Conservation (phyloP, 345 rosid genomes). For the Nephelium lappaceum region DNA sequence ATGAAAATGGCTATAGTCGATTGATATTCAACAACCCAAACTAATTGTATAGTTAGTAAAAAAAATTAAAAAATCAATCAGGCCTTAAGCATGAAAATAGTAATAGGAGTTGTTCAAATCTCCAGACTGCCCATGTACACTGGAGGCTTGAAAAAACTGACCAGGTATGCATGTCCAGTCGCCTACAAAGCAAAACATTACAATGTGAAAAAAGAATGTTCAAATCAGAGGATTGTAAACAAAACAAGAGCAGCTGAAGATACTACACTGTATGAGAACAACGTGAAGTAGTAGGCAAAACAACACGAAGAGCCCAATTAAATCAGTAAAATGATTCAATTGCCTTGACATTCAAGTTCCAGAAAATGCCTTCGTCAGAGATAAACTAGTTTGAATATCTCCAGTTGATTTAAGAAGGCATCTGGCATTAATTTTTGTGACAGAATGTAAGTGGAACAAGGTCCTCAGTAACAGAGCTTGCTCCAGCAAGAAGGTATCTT, state of each 20-base stretch:
- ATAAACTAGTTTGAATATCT: not conserved
- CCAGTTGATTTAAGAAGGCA: constrained; percentile 7
- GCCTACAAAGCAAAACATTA: no score
- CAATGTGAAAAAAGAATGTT: not conserved
- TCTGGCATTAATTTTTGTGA: not conserved
- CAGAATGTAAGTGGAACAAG: not conserved
- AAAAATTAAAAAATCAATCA: no score
- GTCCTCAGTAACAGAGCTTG: not conserved
- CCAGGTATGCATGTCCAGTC: no score
- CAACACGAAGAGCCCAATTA: not conserved
- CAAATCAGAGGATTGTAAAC: not conserved
- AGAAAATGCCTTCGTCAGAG: not conserved
- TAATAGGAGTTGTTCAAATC: not conserved
- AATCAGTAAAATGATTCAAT: not conserved
- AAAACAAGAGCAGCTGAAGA: not conserved
- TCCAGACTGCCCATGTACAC: no score
- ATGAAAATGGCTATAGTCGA: no score
- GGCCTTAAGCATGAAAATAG: no score
- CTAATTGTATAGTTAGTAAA: no score
- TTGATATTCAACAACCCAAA: no score
- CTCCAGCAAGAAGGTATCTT: not conserved
- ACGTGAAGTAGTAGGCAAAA: not conserved
- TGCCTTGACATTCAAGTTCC: not conserved
- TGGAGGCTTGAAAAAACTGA: no score
- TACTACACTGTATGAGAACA: not conserved